Evolutionary conservation across 495 filamentous ascomycete genomes (phyloP).

Genomic region (Daldinia vernicosa): DNA sequence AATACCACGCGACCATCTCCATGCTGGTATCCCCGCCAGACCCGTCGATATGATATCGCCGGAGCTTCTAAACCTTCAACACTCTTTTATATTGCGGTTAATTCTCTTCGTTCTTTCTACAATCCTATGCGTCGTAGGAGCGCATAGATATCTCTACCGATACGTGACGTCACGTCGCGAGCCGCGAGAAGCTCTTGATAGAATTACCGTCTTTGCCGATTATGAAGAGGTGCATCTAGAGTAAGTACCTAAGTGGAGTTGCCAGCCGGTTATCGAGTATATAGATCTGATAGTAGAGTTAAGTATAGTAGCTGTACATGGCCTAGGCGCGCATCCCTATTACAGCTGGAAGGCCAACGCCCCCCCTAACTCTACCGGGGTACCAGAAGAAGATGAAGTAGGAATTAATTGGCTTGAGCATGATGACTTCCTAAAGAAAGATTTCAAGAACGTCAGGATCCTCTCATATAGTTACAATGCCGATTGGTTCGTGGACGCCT

Average conservation of each 20-base stretch:
- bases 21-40: neutral
- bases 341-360: neutral
- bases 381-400: neutral
- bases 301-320: conserved; percentile 12
- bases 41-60: neutral
- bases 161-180: neutral
- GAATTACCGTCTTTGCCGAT: neutral
- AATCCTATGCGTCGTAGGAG: neutral
- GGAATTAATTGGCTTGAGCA: conserved; percentile 7
- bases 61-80: neutral
- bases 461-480: conserved; percentile 4
- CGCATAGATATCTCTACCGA: neutral
- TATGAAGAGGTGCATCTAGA: conserved; percentile 6
- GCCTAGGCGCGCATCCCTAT: conserved; percentile 4
- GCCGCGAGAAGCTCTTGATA: neutral
- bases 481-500: conserved; percentile 7
- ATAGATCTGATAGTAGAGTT: neutral
- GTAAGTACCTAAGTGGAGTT: neutral
- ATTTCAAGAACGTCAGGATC: conserved; percentile 8
- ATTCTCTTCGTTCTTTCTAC: neutral
- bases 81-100: neutral
- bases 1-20: neutral
- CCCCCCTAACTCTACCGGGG: neutral
- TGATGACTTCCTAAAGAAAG: conserved; percentile 4
- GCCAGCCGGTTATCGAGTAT: neutral